Base-by-base conservation (phyloP, 768 basidiomycete species). In the Leccinum disarticulatum region DNA sequence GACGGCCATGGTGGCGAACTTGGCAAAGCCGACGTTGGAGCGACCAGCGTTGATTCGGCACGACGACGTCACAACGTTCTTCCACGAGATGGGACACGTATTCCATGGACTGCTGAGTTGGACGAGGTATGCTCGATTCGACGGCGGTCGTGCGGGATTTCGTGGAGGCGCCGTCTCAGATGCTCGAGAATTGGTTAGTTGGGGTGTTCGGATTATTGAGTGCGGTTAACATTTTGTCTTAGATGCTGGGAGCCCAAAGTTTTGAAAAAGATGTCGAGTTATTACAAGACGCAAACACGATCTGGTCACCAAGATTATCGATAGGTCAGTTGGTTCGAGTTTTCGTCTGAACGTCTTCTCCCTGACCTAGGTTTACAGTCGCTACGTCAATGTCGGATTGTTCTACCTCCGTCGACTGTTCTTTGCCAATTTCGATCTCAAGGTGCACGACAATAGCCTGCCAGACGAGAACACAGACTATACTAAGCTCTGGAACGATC, bases 101-200 rank as follows among this genome's bases (percentile, higher is more conserved):
- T 87, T 87, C 79, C 85, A 86, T 61, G 83, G 82, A n/a, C 71
- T 95, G 47, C 73, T 91, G 55, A 87, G 85, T 67, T 78, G 74
- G 61, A 92, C 90, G 28, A 83, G 81, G 61, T 92, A 85, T 70
- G 74, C 86, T 25, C 77, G 86, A 25, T 94, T 93, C 82, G 13
- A 91, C 89, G 25, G 81, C 82, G 52, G 87, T 89, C 33, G 87
- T 87, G 3, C 74, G 87, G 15, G 91, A 91, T 72, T 92, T 92
- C 63, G 91, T 90, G 6, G 91, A 93, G 73, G 92, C 91, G 2
- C 92, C 92, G 0, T 88, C 87, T 19, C 90, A 95, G 75, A 93
- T 93, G 92, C 77, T 93, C 59, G 92, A 94, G 75, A 92, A 93
- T 68, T 93, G 92, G 91, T 85, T 55, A 10, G 73, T 57, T 22